Conservation (phyloP, 2,329 filamentous ascomycete species). For the Aureobasidium subglaciale region DNA sequence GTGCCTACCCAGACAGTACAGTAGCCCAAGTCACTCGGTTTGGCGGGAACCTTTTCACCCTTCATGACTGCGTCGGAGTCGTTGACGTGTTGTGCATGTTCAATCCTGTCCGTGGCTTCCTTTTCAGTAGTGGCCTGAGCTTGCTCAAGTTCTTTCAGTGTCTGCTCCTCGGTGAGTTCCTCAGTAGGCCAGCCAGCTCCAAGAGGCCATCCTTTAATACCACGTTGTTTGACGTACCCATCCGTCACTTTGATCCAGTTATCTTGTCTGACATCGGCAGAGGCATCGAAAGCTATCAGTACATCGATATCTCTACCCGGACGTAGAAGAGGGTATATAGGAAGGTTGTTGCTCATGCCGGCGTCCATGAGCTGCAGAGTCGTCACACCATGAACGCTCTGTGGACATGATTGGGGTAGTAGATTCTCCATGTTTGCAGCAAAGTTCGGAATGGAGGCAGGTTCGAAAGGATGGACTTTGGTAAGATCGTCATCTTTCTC, state of each 20-base stretch:
- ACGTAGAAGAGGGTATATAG: slow-evolving; percentile 86
- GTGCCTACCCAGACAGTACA: slow-evolving; percentile 95
- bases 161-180: slow-evolving; percentile 51
- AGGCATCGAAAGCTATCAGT: slow-evolving; percentile 87
- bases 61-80: slow-evolving; percentile 13
- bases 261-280: slow-evolving; percentile 83
- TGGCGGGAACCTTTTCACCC: slow-evolving; percentile 25
- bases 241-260: slow-evolving; percentile 96
- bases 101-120: slow-evolving; percentile 58
- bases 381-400: slow-evolving; percentile 61
- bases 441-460: slow-evolving; percentile 85
- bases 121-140: slow-evolving; percentile 55
- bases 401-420: slow-evolving; percentile 69
- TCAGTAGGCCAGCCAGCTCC: slow-evolving; percentile 85
- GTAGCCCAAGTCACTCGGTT: slow-evolving; percentile 59
- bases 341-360: slow-evolving; percentile 97
- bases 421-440: slow-evolving; percentile 70
- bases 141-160: slow-evolving; percentile 58
- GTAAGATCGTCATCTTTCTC: slow-evolving; percentile 76
- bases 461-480: slow-evolving; percentile 92
- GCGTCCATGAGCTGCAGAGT: slow-evolving; percentile 77
- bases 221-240: slow-evolving; percentile 83
- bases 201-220: slow-evolving; percentile 88
- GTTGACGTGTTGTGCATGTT: slow-evolving; percentile 43
- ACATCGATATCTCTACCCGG: slow-evolving; percentile 85